These are phyloP conservation scores for Geosiphon pyriformis DNA, from an alignment of 192 early-diverging fungal genomes.

Conservation along the genomic window DNA sequence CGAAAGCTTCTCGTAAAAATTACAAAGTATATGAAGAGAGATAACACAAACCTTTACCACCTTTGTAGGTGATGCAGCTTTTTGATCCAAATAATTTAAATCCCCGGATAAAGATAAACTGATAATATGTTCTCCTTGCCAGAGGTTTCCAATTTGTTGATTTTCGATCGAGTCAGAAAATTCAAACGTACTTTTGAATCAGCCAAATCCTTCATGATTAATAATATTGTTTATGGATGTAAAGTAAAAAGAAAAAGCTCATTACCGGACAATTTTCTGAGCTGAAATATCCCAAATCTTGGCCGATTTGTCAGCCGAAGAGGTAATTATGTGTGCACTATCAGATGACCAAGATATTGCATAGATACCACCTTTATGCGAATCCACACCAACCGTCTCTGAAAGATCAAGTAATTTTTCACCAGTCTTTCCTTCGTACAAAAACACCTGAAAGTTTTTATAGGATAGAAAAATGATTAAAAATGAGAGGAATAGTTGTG, in stretches of 20 bases:
- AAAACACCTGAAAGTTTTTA: conserved; percentile 53
- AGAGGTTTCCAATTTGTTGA: conserved; percentile 93
- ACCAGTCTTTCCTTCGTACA: conserved; percentile 92
- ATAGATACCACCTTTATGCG: conserved; percentile 78
- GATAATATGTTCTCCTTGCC: conserved; percentile 71
- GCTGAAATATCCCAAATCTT: conserved; percentile 87
- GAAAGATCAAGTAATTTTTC: conserved; percentile 57
- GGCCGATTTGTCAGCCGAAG: conserved; percentile 79
- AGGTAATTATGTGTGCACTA: conserved; percentile 65
- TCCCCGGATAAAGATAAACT: conserved; percentile 80
- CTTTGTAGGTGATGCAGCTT: conserved; percentile 44
- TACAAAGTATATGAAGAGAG: conserved; percentile 15
- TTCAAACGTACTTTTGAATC: conserved; percentile 42
- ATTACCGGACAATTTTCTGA: conserved; percentile 60
- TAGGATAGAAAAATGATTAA: neutral
- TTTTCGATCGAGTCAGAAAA: conserved; percentile 51
- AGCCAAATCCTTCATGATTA: no score
- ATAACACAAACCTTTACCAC: conserved; percentile 43
- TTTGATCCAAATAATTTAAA: conserved; percentile 76
- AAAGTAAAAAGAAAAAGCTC: neutral
- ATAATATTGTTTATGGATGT: neutral
- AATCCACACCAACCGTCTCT: conserved; percentile 36
- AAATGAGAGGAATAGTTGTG: neutral
- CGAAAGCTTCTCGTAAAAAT: neutral
- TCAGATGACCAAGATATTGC: conserved; percentile 88